Conservation (phyloP, 305 asterid species). For the Plantago lanceolata region DNA sequence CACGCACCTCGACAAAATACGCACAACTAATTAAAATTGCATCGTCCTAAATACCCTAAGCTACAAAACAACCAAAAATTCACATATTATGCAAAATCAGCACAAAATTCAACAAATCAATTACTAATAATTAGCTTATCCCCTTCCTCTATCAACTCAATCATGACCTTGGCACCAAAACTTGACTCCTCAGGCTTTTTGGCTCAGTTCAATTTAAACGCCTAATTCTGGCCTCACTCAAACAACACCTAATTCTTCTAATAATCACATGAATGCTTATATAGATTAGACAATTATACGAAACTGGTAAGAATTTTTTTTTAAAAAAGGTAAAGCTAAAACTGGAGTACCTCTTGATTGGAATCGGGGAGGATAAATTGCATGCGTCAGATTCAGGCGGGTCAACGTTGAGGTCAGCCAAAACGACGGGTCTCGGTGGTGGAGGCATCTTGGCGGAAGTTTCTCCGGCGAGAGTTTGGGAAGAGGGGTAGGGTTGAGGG, state of each 20-base stretch:
- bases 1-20: too few species aligned
- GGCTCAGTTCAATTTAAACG: too few species aligned
- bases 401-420: slow-evolving; percentile 68
- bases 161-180: too few species aligned
- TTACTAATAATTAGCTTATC: too few species aligned
- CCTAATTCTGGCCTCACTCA: neutral
- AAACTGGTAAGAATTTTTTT: neutral
- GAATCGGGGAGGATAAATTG: slow-evolving; percentile 29
- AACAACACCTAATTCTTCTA: slow-evolving; percentile 11
- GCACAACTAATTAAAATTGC: too few species aligned
- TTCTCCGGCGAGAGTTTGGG: slow-evolving; percentile 29
- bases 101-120: too few species aligned
- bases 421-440: slow-evolving; percentile 33
- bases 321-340: slow-evolving; percentile 8
- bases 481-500: slow-evolving; percentile 24
- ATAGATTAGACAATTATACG: neutral
- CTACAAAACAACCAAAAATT: too few species aligned
- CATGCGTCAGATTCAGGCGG: slow-evolving; percentile 42
- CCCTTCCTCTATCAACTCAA: too few species aligned
- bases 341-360: slow-evolving; percentile 29
- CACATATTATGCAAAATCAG: too few species aligned
- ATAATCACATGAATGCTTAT: neutral
- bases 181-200: too few species aligned
- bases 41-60: too few species aligned
- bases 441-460: slow-evolving; percentile 32